These are phyloP conservation scores for Neolentinus lepideus DNA, from an alignment of 1,284 basidiomycete genomes.

Conservation along the genomic window DNA sequence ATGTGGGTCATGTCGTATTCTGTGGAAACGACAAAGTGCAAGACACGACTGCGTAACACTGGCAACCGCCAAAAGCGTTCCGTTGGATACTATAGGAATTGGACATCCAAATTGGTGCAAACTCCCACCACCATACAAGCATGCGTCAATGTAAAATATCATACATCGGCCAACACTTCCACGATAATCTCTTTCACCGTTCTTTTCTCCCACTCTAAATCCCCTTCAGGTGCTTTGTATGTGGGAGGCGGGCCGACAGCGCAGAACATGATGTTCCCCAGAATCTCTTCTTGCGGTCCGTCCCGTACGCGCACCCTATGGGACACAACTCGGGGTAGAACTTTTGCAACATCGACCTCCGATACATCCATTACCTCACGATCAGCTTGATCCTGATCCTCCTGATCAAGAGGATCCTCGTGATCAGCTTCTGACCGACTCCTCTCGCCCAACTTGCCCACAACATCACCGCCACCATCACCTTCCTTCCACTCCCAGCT, in stretches of 20 bases:
- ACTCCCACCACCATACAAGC: background rate
- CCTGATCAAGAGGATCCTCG: background rate
- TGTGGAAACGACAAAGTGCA: constrained; percentile 43
- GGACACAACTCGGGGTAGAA: constrained; percentile 61
- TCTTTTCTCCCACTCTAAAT: constrained; percentile 22
- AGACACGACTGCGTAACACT: background rate
- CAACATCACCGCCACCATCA: background rate
- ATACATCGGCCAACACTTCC: constrained; percentile 47
- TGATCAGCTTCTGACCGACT: background rate
- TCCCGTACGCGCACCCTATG: constrained; percentile 63
- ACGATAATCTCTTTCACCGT: constrained; percentile 56
- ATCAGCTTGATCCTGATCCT: background rate
- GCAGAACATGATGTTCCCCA: constrained; percentile 50
- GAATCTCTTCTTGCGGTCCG: constrained; percentile 58
- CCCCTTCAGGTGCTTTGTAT: constrained; percentile 4
- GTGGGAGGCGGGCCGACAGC: constrained; percentile 14
- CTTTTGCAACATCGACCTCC: constrained; percentile 63
- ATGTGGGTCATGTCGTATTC: constrained; percentile 55
- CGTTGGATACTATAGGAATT: no score
- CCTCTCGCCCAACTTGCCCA: background rate
- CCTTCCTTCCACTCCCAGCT: constrained; percentile 1
- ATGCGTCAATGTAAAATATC: constrained; percentile 2
- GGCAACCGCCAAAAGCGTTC: background rate
- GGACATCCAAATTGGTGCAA: no score
- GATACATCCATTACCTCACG: constrained; percentile 45